Evolutionary conservation across 192 early-diverging fungal genomes (phyloP).

Genomic region (Globomyces pollinis-pini): DNA sequence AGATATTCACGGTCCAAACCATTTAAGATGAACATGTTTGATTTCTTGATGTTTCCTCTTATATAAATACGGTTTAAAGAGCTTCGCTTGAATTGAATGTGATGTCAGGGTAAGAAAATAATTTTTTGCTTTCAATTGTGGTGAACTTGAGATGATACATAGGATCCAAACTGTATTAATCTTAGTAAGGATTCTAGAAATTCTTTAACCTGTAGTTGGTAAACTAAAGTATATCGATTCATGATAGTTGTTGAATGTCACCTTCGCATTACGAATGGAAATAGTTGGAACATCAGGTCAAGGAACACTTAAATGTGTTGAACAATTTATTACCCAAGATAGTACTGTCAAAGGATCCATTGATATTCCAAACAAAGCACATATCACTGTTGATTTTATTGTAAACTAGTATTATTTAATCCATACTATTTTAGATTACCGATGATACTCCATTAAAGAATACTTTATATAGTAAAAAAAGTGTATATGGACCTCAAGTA

Average conservation of each 20-base stretch:
- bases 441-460: conserved; percentile 66
- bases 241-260: not conserved
- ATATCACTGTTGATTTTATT: not conserved
- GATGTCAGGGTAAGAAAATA: too few species aligned
- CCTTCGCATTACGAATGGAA: not conserved
- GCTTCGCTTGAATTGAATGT: too few species aligned
- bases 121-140: not conserved
- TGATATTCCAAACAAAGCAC: not conserved
- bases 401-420: conserved; percentile 1
- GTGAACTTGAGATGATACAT: not conserved
- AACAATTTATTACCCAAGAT: conserved; percentile 4
- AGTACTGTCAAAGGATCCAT: not conserved
- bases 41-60: too few species aligned
- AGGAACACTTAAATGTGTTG: conserved; percentile 1
- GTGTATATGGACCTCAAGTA: conserved; percentile 29
- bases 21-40: too few species aligned
- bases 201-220: not conserved
- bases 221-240: conserved; percentile 1
- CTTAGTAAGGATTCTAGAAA: not conserved
- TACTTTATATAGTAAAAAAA: conserved; percentile 59
- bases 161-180: not conserved
- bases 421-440: conserved; percentile 50
- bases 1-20: too few species aligned
- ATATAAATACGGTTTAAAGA: too few species aligned
- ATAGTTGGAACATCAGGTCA: not conserved